Conservation (phyloP, 106 monocot species). For the Allium cepa region DNA sequence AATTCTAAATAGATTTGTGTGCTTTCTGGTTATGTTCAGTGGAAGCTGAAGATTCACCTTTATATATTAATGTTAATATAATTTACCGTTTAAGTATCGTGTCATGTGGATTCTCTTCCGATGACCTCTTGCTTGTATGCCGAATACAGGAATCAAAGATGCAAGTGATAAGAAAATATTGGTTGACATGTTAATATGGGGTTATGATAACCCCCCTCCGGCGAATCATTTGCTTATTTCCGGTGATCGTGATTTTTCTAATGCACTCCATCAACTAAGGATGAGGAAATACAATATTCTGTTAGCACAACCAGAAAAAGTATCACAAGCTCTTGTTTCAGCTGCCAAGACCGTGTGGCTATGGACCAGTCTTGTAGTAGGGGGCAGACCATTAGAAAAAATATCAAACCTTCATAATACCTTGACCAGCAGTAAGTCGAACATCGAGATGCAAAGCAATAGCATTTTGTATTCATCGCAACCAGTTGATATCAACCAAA, state of each 20-base stretch:
- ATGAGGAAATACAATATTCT: constrained; percentile 68
- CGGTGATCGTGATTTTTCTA: constrained; percentile 65
- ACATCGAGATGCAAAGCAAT: neutral
- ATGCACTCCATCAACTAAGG: constrained; percentile 58
- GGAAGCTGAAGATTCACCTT: neutral
- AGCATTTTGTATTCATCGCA: too few relatives aligned
- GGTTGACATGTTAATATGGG: constrained; percentile 89
- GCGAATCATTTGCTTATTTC: constrained; percentile 71
- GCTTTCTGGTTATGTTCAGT: too few relatives aligned
- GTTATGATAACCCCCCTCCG: constrained; percentile 71
- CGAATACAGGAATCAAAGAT: constrained; percentile 64
- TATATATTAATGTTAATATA: neutral
- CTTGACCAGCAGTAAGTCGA: constrained; percentile 3
- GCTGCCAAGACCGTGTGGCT: constrained; percentile 50
- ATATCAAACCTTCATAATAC: neutral
- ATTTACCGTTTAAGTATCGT: neutral
- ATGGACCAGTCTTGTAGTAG: constrained; percentile 43
- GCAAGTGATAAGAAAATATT: constrained; percentile 85
- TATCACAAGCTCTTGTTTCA: constrained; percentile 51
- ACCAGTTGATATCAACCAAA: constrained; percentile 19
- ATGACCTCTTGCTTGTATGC: neutral
- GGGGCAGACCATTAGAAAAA: constrained; percentile 31
- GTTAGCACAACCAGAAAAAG: constrained; percentile 47
- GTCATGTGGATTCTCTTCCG: neutral
- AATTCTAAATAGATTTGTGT: too few relatives aligned